Evolutionary conservation across 208 protist species (phyloP), one percentile per base, ranked within the genome.

Genomic region (Strigomonas galati): DNA sequence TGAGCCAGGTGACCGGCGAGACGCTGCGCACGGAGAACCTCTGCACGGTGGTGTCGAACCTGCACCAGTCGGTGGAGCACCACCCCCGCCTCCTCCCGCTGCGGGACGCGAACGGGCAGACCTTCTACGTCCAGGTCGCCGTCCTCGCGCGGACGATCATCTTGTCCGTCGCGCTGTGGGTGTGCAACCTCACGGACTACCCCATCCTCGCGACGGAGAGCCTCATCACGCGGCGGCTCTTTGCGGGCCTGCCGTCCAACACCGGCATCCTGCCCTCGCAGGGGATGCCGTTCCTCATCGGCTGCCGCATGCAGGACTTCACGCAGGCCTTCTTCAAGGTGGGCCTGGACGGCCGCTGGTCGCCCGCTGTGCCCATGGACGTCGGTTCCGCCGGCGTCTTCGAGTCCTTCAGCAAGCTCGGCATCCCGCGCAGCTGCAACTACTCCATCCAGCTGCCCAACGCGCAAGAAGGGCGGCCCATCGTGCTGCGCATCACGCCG

Each of bases 171-270:
- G 80, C 72, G 17, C 23, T 91, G 55, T 93, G 87, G 87, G 82
- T 91, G 27, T 79, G 78, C 72, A 93, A 93, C 68, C 69, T 90
- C 37, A 93, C 84, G 40, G 76, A 85, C 60, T 93, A 90, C 69
- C 84, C 87, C 10, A 69, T 93, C 37, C 77, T 89, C 15, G 63
- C 91, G 61, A 82, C 69, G 26, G 82, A 89, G 67, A 77, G 66
- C 67, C 15, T 74, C 40, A 6, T 84, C 15, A 80, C 74, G 30
- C 78, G 78, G 23, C 74, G 65, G 12, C 79, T 89, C 49, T 72
- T 71, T 23, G 76, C 84, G 0, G 87, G 87, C 23, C 82, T 87
- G 65, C 77, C 60, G 57, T 64, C 52, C 68, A 72, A 80, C 59
- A 85, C 73, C 3, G 87, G 87, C 19, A 89, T 93, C 66, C 74